These are phyloP conservation scores for Teratosphaeria pseudoeucalypti DNA, from an alignment of 2,329 filamentous ascomycete genomes.

Conservation along the genomic window DNA sequence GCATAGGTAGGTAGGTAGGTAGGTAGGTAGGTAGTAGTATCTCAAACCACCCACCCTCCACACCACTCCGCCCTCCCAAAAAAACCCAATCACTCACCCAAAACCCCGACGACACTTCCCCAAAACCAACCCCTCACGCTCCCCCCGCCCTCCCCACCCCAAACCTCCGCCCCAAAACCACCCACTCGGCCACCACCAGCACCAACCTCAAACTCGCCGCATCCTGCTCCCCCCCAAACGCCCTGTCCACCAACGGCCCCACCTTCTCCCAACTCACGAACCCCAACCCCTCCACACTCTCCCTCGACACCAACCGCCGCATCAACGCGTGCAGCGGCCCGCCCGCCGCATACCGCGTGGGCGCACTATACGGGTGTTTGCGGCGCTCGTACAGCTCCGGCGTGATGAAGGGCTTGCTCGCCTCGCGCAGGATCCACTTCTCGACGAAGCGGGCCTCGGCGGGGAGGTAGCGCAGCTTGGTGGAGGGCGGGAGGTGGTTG, in stretches of 20 bases:
- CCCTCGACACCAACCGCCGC: slow-evolving; percentile 10
- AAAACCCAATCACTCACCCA: background rate
- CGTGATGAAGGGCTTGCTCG: slow-evolving; percentile 16
- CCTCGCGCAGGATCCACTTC: slow-evolving; percentile 19
- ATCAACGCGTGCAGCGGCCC: slow-evolving; percentile 14
- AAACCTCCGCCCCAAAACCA: slow-evolving; percentile 36
- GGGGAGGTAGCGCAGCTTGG: slow-evolving; percentile 4
- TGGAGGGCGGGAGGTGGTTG: slow-evolving; percentile 26
- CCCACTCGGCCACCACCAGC: slow-evolving; percentile 33
- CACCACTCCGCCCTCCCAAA: background rate
- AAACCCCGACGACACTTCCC: background rate
- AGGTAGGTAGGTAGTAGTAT: no score
- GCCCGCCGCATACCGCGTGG: slow-evolving; percentile 9
- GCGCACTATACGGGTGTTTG: slow-evolving; percentile 18
- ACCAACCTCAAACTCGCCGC: slow-evolving; percentile 28
- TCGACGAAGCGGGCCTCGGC: slow-evolving; percentile 14
- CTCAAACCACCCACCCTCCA: background rate
- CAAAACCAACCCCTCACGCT: background rate
- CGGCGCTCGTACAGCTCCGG: slow-evolving; percentile 15
- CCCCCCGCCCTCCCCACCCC: slow-evolving; percentile 24
- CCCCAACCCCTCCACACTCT: slow-evolving; percentile 18
- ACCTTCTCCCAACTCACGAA: slow-evolving; percentile 27
- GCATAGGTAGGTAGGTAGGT: no score
- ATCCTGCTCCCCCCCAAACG: slow-evolving; percentile 24
- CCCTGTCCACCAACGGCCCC: slow-evolving; percentile 26